Conservation (phyloP, 345 rosid species). For the Hibiscus syriacus region DNA sequence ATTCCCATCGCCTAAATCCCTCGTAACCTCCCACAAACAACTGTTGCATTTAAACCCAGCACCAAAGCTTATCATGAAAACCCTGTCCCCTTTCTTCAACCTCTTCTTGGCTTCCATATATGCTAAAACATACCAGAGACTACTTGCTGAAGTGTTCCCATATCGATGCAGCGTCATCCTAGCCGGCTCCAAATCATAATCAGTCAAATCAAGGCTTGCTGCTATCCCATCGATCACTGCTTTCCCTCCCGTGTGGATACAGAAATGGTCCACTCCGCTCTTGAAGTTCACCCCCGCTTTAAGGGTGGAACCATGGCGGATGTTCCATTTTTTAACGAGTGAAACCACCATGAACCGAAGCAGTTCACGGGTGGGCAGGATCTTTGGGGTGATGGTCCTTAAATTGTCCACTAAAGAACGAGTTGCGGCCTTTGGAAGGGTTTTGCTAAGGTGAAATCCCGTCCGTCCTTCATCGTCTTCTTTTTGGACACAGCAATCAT, state of each 20-base stretch:
- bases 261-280: slow-evolving; percentile 82
- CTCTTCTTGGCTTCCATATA: slow-evolving; percentile 89
- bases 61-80: slow-evolving; percentile 65
- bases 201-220: slow-evolving; percentile 45
- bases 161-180: slow-evolving; percentile 88
- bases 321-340: slow-evolving; percentile 25
- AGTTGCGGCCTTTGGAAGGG: slow-evolving; percentile 70
- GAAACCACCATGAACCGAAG: slow-evolving; percentile 34
- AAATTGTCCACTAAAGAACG: slow-evolving; percentile 69
- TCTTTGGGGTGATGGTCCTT: slow-evolving; percentile 53
- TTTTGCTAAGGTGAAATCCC: slow-evolving; percentile 67
- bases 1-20: slow-evolving; percentile 38
- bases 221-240: slow-evolving; percentile 90
- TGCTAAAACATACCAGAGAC: slow-evolving; percentile 87
- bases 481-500: slow-evolving; percentile 49
- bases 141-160: slow-evolving; percentile 88
- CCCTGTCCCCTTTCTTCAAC: slow-evolving; percentile 63
- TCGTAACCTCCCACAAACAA: slow-evolving; percentile 65
- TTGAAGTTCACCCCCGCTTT: slow-evolving; percentile 57
- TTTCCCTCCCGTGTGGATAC: slow-evolving; percentile 86
- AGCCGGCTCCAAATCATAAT: slow-evolving; percentile 78
- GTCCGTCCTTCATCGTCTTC: slow-evolving; percentile 59
- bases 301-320: background rate
- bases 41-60: slow-evolving; percentile 85
- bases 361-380: slow-evolving; percentile 63